Percentiles rank a stretch among this genome's conserved stretches.
These are phyloP conservation scores for Russula dissimulans DNA, from an alignment of 768 basidiomycete species.

Conservation along the genomic window DNA sequence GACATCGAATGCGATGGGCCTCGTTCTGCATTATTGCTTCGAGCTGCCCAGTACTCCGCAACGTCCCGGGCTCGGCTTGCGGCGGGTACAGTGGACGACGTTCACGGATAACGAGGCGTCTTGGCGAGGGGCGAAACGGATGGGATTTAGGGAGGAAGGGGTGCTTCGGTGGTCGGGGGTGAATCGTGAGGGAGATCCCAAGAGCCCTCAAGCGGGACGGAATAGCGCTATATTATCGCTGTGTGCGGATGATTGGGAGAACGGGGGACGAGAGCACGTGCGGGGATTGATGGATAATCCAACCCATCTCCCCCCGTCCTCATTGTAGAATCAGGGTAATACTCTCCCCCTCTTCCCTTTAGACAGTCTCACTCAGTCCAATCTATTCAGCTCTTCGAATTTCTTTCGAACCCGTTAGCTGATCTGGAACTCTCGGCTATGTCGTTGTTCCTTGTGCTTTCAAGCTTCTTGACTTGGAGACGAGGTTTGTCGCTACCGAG, in stretches of 20 bases:
- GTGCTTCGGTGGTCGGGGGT: slow-evolving; percentile 32
- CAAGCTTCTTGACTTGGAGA: too few relatives aligned
- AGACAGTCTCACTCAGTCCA: background rate
- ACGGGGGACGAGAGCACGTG: slow-evolving; percentile 30
- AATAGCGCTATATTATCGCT: slow-evolving; percentile 32
- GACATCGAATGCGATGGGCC: slow-evolving; percentile 26
- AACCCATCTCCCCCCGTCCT: background rate
- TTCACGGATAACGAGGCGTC: slow-evolving; percentile 31
- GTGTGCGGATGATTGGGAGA: slow-evolving; percentile 58
- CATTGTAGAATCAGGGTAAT: slow-evolving; percentile 4
- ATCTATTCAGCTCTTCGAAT: too few relatives aligned
- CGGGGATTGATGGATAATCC: slow-evolving; percentile 24
- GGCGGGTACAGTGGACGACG: slow-evolving; percentile 39
- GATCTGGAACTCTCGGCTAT: too few relatives aligned
- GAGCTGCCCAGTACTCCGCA: slow-evolving; percentile 19
- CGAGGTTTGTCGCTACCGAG: too few relatives aligned
- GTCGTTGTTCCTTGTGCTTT: too few relatives aligned
- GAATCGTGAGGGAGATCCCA: slow-evolving; percentile 5
- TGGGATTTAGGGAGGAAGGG: slow-evolving; percentile 42
- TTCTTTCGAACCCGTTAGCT: too few relatives aligned
- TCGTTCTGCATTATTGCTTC: slow-evolving; percentile 35
- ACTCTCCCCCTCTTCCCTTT: background rate
- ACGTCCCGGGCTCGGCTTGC: slow-evolving; percentile 32
- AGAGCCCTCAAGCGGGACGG: slow-evolving; percentile 5
- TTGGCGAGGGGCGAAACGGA: slow-evolving; percentile 30